Evolutionary conservation across 345 rosid species (phyloP).

Genomic region (Litchi chinensis): DNA sequence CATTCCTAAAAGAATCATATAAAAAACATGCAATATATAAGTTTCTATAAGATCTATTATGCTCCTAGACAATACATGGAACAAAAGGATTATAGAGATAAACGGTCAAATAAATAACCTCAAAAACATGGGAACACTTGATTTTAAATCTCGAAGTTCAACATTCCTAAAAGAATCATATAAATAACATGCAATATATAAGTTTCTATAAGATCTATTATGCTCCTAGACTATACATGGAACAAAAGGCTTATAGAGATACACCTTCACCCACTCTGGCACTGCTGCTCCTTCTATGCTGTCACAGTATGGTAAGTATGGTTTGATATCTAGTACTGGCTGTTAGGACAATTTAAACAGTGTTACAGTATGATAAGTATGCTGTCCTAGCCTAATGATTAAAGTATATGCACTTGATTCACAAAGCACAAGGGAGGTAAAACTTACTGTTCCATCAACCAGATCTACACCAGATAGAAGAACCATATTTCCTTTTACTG

Average conservation of each 20-base stretch:
- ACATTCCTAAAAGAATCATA: not conserved
- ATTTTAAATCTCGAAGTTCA: not conserved
- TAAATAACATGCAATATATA: not conserved
- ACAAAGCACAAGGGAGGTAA: constrained; percentile 7
- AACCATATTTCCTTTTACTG: constrained; percentile 63
- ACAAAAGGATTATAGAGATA: constrained; percentile 17
- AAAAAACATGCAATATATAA: constrained; percentile 2
- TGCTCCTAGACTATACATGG: not conserved
- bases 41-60: not conserved
- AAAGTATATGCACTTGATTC: not conserved
- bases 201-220: not conserved
- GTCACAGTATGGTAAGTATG: constrained; percentile 88
- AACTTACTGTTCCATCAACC: constrained; percentile 91
- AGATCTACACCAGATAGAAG: constrained; percentile 91
- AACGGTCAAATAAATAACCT: no score
- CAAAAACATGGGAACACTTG: not conserved
- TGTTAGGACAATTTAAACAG: constrained; percentile 33
- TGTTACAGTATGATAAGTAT: not conserved
- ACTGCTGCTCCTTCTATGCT: constrained; percentile 67
- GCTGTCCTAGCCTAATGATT: not conserved
- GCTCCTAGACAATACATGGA: not conserved
- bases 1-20: not conserved
- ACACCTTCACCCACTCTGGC: constrained; percentile 86
- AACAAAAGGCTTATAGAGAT: constrained; percentile 16
- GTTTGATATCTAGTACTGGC: constrained; percentile 91